A percentile compares a stretch with the other conserved stretches of the same genome.
Evolutionary conservation across 352 stramenopile species (phyloP).

Genomic region (Peronospora farinosa): DNA sequence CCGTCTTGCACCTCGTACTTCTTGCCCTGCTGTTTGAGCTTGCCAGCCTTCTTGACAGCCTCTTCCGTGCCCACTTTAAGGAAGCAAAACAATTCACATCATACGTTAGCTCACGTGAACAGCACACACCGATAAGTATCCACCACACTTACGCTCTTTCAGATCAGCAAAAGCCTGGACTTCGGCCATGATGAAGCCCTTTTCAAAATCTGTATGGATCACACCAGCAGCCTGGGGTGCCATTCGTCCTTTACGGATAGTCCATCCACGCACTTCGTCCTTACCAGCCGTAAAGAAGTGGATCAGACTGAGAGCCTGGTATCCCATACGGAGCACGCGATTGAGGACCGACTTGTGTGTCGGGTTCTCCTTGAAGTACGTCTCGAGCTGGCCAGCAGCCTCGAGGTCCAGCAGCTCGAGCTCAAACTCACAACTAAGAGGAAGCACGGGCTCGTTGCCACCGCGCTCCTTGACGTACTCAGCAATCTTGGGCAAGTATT

Average conservation of each 20-base stretch:
- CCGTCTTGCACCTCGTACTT: slow-evolving; percentile 87
- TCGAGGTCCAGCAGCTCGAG: slow-evolving; percentile 88
- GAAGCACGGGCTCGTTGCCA: slow-evolving; percentile 94
- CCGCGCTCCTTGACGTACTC: slow-evolving; percentile 95
- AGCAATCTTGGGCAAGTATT: slow-evolving; percentile 95
- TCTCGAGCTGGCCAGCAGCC: slow-evolving; percentile 40
- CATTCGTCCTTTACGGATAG: slow-evolving; percentile 94
- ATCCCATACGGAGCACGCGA: slow-evolving; percentile 96
- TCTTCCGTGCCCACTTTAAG: slow-evolving; percentile 71
- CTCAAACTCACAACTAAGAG: slow-evolving; percentile 98
- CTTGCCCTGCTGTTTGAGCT: slow-evolving; percentile 87
- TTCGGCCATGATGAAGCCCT: slow-evolving; percentile 98
- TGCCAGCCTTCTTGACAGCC: slow-evolving; percentile 85
- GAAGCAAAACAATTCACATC: background rate
- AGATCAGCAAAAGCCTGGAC: slow-evolving; percentile 84
- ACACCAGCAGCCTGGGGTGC: slow-evolving; percentile 97
- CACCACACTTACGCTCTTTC: slow-evolving; percentile 76
- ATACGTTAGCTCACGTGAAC: slow-evolving; percentile 8
- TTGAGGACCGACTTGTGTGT: slow-evolving; percentile 90
- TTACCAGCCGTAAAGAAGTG: slow-evolving; percentile 99
- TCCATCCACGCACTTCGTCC: slow-evolving; percentile 99
- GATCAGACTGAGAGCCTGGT: slow-evolving; percentile 96
- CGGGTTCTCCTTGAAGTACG: slow-evolving; percentile 79
- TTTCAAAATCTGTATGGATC: slow-evolving; percentile 99
- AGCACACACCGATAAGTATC: background rate